A percentile compares a stretch with the other conserved stretches of the same genome.
These are phyloP conservation scores for Paecilomyces fulvus DNA, from an alignment of 2,329 filamentous ascomycete genomes.

Conservation along the genomic window DNA sequence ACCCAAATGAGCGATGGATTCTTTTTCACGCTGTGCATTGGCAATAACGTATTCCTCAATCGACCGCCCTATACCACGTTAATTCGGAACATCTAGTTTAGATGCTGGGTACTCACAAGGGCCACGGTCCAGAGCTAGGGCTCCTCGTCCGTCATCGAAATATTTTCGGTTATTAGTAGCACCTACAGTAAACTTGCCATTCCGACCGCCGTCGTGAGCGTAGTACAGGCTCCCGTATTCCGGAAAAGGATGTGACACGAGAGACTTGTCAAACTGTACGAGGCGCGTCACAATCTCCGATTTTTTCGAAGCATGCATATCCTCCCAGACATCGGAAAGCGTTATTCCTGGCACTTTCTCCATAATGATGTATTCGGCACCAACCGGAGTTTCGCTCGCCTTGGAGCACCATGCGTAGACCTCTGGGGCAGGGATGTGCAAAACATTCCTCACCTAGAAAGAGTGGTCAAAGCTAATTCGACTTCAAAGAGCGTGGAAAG, in stretches of 20 bases:
- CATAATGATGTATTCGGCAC: constrained; percentile 16
- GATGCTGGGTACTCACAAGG: no score
- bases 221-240: constrained; percentile 23
- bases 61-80: no score
- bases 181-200: not conserved
- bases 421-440: constrained; percentile 13
- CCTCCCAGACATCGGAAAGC: constrained; percentile 7
- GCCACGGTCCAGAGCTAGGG: constrained; percentile 13
- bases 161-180: constrained; percentile 8
- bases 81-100: no score
- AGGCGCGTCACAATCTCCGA: constrained; percentile 19
- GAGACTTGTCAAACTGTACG: constrained; percentile 17
- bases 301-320: constrained; percentile 14
- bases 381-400: constrained; percentile 11
- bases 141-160: constrained; percentile 16
- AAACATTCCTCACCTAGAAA: constrained; percentile 14
- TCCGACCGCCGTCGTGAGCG: constrained; percentile 5
- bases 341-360: constrained; percentile 15
- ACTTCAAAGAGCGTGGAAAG: not conserved
- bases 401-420: constrained; percentile 15
- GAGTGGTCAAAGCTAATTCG: constrained; percentile 7
- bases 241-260: constrained; percentile 20
- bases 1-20: constrained; percentile 8
- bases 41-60: constrained; percentile 1
- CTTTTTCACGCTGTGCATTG: constrained; percentile 15